These are phyloP conservation scores for Jatropha curcas DNA, from an alignment of 345 rosid genomes.

Conservation along the genomic window DNA sequence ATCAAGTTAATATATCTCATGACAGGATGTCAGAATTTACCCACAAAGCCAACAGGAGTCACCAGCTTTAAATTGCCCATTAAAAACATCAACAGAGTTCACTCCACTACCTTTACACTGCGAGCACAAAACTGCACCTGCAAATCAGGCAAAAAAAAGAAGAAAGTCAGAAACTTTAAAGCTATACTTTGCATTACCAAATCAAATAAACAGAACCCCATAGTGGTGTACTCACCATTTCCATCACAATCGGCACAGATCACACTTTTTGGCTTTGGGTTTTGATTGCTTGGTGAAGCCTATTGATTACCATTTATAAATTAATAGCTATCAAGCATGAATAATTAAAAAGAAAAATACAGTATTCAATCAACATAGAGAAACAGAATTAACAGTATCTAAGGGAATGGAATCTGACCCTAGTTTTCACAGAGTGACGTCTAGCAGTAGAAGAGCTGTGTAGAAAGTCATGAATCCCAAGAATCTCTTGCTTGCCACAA, in stretches of 20 bases:
- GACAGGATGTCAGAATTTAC: slow-evolving; percentile 26
- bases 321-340: neutral
- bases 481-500: slow-evolving; percentile 10
- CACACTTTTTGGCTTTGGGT: slow-evolving; percentile 44
- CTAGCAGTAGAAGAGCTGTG: slow-evolving; percentile 2
- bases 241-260: slow-evolving; percentile 51
- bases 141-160: neutral
- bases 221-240: slow-evolving; percentile 37
- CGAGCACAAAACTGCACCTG: slow-evolving; percentile 56
- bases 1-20: too few relatives aligned
- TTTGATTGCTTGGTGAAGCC: slow-evolving; percentile 39
- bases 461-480: slow-evolving; percentile 10
- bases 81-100: slow-evolving; percentile 51
- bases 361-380: neutral
- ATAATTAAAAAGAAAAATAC: neutral
- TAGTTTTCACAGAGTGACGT: slow-evolving; percentile 13
- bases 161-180: too few relatives aligned
- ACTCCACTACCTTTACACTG: slow-evolving; percentile 66
- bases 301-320: slow-evolving; percentile 15
- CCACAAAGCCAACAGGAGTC: slow-evolving; percentile 66
- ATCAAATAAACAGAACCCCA: too few relatives aligned
- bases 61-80: slow-evolving; percentile 56
- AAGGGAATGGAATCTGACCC: slow-evolving; percentile 22
- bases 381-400: neutral
- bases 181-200: too few relatives aligned